Base-by-base conservation (phyloP, 345 rosid species). In the Physaria fendleri region DNA sequence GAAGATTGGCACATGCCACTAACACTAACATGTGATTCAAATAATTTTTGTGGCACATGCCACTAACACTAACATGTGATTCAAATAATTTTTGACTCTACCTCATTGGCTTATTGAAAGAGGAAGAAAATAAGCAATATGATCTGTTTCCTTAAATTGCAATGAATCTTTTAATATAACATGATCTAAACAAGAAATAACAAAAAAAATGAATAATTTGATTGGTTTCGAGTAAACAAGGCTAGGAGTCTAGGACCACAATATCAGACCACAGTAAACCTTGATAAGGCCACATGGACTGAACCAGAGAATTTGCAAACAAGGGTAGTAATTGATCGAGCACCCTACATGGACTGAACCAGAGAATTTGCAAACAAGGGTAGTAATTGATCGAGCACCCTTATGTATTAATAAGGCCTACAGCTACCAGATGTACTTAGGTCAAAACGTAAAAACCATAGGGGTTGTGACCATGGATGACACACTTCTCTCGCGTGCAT, bases 21-120 rank as follows among this genome's bases (percentile, higher is more conserved):
- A 33, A 45, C 9, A 14, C 27, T 58, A 43, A 32, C 64, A 30
- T 60, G 65, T 60, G 45, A 24, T 23, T 34, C 65, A 60, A 34
- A 60, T 46, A 35, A 60, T 60, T 60, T n/a, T n/a, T n/a, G n/a
- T 59, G 41, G 33, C 65, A 60, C 65, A 47, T 60, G 65, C 65
- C 44, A 23, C 43, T 34, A 33, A 45, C 9, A 14, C 27, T 58
- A 43, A 32, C 64, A 30, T 60, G 65, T 60, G 45, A 24, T 23
- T 34, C 65, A 60, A 34, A 60, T 46, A 35, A 60, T 60, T 60
- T n/a, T 48, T 12, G 18, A 23, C 35, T 16, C 35, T 45, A 32
- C 43, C 11, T 58, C n/a, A 18, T n/a, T 13, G 5, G 25, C n/a
- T n/a, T n/a, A n/a, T n/a, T 16, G 17, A 29, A 37, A 22, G 8